Conservation (phyloP, 192 early-diverging fungal genomes). For the Powellomyces hirtus region DNA sequence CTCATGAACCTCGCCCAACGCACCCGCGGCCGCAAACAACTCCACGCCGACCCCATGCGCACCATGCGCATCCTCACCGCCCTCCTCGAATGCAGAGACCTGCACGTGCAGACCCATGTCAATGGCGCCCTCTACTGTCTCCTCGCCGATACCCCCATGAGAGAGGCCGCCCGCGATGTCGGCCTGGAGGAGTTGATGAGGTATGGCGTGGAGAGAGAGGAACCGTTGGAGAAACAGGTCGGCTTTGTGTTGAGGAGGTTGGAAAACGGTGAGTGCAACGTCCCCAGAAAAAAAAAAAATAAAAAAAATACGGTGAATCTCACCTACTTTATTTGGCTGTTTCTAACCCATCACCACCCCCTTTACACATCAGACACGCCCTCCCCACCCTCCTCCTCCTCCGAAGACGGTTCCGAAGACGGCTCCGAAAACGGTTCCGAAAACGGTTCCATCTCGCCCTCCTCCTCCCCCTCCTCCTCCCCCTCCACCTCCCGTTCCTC, state of each 20-base stretch:
- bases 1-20: constrained; percentile 56
- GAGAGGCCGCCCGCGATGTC: constrained; percentile 34
- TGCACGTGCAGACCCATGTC: constrained; percentile 50
- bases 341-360: no score
- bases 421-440: no score
- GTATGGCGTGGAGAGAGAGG: constrained; percentile 25
- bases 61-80: constrained; percentile 32
- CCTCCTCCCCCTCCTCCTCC: no score
- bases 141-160: constrained; percentile 36
- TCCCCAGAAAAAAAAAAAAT: no score
- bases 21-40: constrained; percentile 37
- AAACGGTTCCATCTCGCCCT: no score
- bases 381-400: no score
- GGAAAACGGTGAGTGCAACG: no score
- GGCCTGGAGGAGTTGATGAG: constrained; percentile 40
- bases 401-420: no score
- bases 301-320: no score
- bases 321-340: no score
- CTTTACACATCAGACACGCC: no score
- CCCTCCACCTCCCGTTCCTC: no score
- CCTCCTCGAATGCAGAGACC: not conserved
- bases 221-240: constrained; percentile 42
- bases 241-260: constrained; percentile 50
- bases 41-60: constrained; percentile 14
- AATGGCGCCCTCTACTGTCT: constrained; percentile 51